These are phyloP conservation scores for Solanum chacoense DNA, from an alignment of 305 asterid genomes.

Conservation along the genomic window DNA sequence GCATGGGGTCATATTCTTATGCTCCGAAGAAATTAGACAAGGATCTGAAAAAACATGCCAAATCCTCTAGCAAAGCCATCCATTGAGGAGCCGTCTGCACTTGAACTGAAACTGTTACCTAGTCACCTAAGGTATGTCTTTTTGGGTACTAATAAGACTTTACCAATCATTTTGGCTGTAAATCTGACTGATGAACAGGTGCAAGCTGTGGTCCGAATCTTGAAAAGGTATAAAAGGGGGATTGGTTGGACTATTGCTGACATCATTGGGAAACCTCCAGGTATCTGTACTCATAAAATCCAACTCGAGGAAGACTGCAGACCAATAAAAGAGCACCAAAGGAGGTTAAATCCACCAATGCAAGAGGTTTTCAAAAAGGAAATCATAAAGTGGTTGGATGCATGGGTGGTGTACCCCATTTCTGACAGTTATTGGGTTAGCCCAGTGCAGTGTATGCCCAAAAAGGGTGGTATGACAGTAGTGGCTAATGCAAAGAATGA, in stretches of 20 bases:
- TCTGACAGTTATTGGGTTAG: neutral
- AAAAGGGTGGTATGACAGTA: neutral
- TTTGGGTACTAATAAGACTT: too few species aligned
- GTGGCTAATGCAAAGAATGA: neutral
- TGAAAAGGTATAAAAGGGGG: neutral
- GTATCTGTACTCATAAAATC: neutral
- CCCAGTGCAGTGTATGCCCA: neutral
- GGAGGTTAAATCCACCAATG: neutral
- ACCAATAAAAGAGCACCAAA: neutral
- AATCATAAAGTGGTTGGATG: neutral
- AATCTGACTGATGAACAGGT: neutral
- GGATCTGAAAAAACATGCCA: too few species aligned
- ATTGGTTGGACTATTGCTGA: neutral
- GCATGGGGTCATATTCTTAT: too few species aligned
- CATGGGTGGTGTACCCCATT: neutral
- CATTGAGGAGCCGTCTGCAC: too few species aligned
- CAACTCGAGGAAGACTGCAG: neutral
- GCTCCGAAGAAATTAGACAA: too few species aligned
- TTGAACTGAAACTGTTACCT: too few species aligned
- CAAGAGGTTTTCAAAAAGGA: neutral
- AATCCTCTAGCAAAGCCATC: too few species aligned
- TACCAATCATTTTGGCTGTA: too few species aligned
- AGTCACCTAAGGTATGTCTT: too few species aligned
- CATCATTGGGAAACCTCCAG: neutral
- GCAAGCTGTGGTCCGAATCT: neutral